Evolutionary conservation across 2,329 filamentous ascomycete species (phyloP), one percentile per base, ranked within the genome.

Genomic region (Nectriaceae sp.): DNA sequence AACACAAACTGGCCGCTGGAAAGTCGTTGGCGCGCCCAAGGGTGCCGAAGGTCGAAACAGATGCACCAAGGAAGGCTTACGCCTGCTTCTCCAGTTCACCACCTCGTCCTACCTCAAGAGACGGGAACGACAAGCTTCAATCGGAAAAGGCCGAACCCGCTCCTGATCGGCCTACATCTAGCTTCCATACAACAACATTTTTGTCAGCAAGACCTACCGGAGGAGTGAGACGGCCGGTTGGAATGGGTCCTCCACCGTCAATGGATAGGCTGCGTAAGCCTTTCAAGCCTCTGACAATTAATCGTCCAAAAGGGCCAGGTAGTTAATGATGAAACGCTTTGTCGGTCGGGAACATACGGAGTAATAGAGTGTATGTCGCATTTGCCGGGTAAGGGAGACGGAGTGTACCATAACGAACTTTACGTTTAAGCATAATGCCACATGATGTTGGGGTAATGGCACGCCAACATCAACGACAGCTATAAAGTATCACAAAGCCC

Each of bases 51-150:
- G 54, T 57, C 31, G 57, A 65, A 5, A 55, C 62, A 3, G 56
- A 54, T 4, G 61, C 53, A 8, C 64, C 67, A 3, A 67, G 65
- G 46, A 77, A 75, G 42, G 67, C 69, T 6, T 87, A 89, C 55
- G 64, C 73, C 1, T 78, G 75, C 52, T 83, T 84, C 59, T 84
- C 80, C 0, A 84, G 81, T 65, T 82, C 81, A 16, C 80, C 82
- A 4, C 64, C 70, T 3, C 61, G 63, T n/a, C 62, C 64, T 2
- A 24, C 52, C 3, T 59, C 59, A 5, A 56, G 58, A 4, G 52
- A 57, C 50, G 44, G 59, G 47, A 41, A 47, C 45, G 37, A 57
- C 16, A 50, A 54, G 21, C 55, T 62, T 21, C 56, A 63, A 11
- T 52, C 53, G 11, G 52, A 63, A n/a, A 43, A 61, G 15, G 41